Conservation (phyloP, 2,329 filamentous ascomycete genomes). For the Verticillium tricorpus region DNA sequence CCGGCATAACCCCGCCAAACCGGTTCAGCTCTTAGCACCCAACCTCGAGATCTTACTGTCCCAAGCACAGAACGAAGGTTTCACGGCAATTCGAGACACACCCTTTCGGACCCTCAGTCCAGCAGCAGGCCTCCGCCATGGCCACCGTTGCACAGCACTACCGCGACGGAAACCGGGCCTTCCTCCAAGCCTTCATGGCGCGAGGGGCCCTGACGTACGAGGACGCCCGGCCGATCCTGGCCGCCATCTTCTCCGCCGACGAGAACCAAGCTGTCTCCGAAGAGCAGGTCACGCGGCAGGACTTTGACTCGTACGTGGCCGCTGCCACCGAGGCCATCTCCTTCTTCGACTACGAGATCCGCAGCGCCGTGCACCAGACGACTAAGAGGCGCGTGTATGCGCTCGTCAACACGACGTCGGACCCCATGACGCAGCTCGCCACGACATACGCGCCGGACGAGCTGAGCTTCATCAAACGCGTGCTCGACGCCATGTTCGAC, state of each 20-base stretch:
- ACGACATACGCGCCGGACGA: constrained; percentile 79
- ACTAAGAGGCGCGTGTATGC: constrained; percentile 68
- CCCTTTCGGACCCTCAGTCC: background rate
- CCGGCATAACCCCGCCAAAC: background rate
- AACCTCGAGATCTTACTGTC: background rate
- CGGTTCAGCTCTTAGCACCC: background rate
- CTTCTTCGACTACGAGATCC: constrained; percentile 83
- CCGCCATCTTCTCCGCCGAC: constrained; percentile 65
- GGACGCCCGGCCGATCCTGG: constrained; percentile 69
- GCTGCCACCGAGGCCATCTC: constrained; percentile 69
- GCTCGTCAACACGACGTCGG: constrained; percentile 82
- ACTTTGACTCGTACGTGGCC: constrained; percentile 65
- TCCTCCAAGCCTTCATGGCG: constrained; percentile 83
- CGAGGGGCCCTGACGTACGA: constrained; percentile 71
- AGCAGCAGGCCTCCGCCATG: constrained; percentile 3
- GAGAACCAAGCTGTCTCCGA: constrained; percentile 37
- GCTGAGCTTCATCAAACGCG: constrained; percentile 80
- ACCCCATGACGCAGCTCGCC: constrained; percentile 80
- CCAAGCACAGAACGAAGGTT: background rate
- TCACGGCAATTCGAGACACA: background rate
- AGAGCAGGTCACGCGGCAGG: constrained; percentile 62
- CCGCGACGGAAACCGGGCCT: constrained; percentile 71
- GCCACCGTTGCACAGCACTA: constrained; percentile 29
- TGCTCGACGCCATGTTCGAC: constrained; percentile 91
- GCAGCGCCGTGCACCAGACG: constrained; percentile 65